Base-by-base conservation (phyloP, 139 green algal species). In the Micromonas commoda region DNA sequence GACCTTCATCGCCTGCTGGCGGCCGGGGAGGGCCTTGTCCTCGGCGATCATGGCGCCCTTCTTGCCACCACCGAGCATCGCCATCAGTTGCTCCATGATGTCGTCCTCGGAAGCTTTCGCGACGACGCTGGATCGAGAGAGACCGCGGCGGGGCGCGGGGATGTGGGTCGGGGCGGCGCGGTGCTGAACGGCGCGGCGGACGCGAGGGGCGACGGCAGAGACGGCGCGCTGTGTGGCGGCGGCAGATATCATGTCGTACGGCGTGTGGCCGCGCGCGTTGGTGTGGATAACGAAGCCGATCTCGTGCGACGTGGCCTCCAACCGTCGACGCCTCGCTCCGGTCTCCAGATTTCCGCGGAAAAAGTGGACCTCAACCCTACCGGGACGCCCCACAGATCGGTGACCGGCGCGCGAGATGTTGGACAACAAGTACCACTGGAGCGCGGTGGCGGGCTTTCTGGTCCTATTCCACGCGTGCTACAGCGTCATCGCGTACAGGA, bases 11-110 rank as follows among this genome's bases (percentile, higher is more conserved):
- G 26, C 29, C 51, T 39, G 19, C 3, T 29, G 5, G 23, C 71
- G 52, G 9, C 71, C 71, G 20, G 52, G 52, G 19, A 77, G 28
- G 31, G 71, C 71, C 0, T 68, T 39, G 1, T 57, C 24, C 29
- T 57, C 32, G 26, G 21, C 28, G 51, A 77, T 29, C 20, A 77
- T 52, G 16, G 34, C 33, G 33, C 21, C 23, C 35, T 74, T 74
- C 1, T 4, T 3, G 3, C 23, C 68, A 5, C 68, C 68, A 1
- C 35, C 68, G 29, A 75, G 52, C 68, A 75, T 75, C n/a, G 52
- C 45, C 71, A 77, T 77, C 26, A 77, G 53, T 19, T 69, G 60
- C 31, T 45, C 24, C 51, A 77, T 67, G 51, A 77, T 51, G 29
- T 67, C 52, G 13, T 77, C 33, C 26, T 69, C 53, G 5, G 28